phyloP scores from a whole-genome alignment of 495 filamentous ascomycete genomes.

The Hyaloscypha finlandica region DNA sequence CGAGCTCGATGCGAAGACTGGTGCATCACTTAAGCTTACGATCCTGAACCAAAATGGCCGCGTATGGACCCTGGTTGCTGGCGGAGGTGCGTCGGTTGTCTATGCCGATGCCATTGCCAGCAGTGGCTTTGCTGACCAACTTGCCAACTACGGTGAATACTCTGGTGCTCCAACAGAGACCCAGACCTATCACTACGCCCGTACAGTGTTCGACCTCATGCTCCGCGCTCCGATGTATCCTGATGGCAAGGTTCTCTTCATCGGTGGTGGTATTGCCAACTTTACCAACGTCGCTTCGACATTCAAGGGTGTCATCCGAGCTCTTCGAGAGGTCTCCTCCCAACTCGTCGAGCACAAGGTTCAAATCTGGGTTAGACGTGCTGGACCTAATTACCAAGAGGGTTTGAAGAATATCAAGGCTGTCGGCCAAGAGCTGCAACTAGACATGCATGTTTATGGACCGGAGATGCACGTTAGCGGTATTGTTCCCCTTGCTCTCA shows the following conservation, averaged over 20 bases:
- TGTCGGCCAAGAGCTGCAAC: constrained; percentile 86
- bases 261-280: constrained; percentile 99
- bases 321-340: constrained; percentile 86
- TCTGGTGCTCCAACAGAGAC: constrained; percentile 97
- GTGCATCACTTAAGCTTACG: constrained; percentile 97
- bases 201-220: constrained; percentile 97
- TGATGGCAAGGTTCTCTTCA: constrained; percentile 98
- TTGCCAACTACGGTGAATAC: constrained; percentile 99
- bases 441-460: constrained; percentile 95
- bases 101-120: constrained; percentile 99
- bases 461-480: constrained; percentile 88
- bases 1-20: constrained; percentile 98
- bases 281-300: constrained; percentile 97
- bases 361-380: constrained; percentile 99
- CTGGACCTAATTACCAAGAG: constrained; percentile 99
- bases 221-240: constrained; percentile 82
- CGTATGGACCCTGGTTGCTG: constrained; percentile 97
- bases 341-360: constrained; percentile 93
- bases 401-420: constrained; percentile 99
- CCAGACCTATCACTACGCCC: constrained; percentile 97
- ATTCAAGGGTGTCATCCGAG: constrained; percentile 99
- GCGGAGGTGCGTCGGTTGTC: constrained; percentile 98
- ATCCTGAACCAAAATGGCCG: constrained; percentile 89
- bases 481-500: constrained; percentile 63
- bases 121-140: constrained; percentile 89